A percentile compares a stretch with the other conserved stretches of the same genome.
These are phyloP conservation scores for barrel medic (Medicago truncatula) DNA, from an alignment of 306 rosid species.

Conservation along the genomic window DNA sequence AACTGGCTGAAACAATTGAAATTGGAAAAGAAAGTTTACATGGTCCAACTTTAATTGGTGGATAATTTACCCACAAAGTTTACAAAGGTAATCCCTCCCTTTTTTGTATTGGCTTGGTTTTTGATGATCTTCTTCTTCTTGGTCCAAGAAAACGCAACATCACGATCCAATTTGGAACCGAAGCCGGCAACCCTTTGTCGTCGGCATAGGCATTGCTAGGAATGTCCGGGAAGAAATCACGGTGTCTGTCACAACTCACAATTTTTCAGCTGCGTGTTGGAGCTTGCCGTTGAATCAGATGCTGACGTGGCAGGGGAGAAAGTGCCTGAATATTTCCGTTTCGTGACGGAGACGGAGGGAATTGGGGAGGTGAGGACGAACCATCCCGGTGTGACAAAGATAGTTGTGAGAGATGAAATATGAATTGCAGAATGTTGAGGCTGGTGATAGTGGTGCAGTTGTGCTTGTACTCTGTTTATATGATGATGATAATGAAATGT, in stretches of 20 bases:
- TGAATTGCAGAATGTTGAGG: no score
- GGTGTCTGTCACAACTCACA: no score
- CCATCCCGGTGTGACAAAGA: neutral
- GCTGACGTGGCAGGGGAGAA: slow-evolving; percentile 85
- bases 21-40: no score
- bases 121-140: neutral
- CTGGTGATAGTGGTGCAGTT: no score
- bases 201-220: slow-evolving; percentile 60
- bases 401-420: no score
- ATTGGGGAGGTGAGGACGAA: slow-evolving; percentile 71
- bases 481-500: no score
- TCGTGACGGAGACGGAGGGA: slow-evolving; percentile 68
- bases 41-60: no score
- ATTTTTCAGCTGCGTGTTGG: slow-evolving; percentile 89
- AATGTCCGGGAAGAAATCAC: no score
- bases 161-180: slow-evolving; percentile 65
- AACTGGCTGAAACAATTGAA: rapidly evolving
- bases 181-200: slow-evolving; percentile 46
- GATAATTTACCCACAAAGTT: no score
- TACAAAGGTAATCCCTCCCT: no score
- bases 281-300: slow-evolving; percentile 91
- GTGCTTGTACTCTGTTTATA: no score
- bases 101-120: no score
- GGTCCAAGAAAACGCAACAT: slow-evolving; percentile 85
- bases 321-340: slow-evolving; percentile 79